Base-by-base conservation (phyloP, 2,329 filamentous ascomycete genomes). In the Tolypocladium sp. region DNA sequence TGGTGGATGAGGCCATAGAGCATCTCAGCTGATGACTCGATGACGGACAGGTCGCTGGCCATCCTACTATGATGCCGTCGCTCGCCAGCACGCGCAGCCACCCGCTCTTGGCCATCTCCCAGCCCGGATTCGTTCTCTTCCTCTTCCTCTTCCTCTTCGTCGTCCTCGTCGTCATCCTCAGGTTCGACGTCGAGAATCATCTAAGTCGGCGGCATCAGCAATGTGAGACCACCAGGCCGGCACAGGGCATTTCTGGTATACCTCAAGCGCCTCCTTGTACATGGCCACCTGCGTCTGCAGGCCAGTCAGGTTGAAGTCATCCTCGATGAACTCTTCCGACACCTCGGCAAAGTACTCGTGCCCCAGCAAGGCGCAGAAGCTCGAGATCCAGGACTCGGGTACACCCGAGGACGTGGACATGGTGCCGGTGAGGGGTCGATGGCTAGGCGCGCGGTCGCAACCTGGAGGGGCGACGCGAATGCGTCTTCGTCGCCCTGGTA, bases 301-400 rank as follows among this genome's bases (percentile, higher is more conserved):
- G 56, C 94, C 94, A 1, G 94, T 99, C 64, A 99, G 81, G 76
- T 99, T 99, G 82, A 99, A 99, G 75, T 99, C 94, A 85, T 99
- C 94, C 75, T 99, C 94, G 71, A 99, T 97, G 69, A 99, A 99
- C 70, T 99, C 94, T 77, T 99, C 94, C 53, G 91, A 94, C 56
- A 99, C 93, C 79, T 99, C 94, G 63, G 94, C 94, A 75, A 99
- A 99, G 78, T 97, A 99, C 76, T 99, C 94, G 73, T 99, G 94
- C 62, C 94, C 94, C 61, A 97, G 84, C 53, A 97, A 81, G 44
- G 91, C 92, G 80, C 94, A 99, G 75, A 97, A 99, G 60, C 92
- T 95, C 63, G 91, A 89, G 78, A 99, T 97, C 94, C 94, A 99
- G 59, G 92, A 96, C 79, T 99, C 94, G 63, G 82, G 82, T 37